phyloP scores from a whole-genome alignment of 345 rosid species.

The Psidium friedrichsthalianum region DNA sequence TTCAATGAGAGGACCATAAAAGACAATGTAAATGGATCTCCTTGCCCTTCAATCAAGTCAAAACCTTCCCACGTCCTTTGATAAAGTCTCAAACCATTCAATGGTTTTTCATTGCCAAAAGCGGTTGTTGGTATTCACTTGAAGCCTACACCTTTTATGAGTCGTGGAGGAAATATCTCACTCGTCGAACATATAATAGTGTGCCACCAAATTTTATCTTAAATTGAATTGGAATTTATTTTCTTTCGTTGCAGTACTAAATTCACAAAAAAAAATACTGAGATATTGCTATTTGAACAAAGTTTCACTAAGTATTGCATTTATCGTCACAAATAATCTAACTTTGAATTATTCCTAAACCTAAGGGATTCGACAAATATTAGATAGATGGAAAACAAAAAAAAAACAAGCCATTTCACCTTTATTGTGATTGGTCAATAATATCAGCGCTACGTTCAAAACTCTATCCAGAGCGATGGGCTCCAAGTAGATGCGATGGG shows the following conservation, averaged over 20 bases:
- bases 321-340: background rate
- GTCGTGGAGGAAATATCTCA: background rate
- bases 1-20: background rate
- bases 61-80: background rate
- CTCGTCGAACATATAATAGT: too few species aligned
- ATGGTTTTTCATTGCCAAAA: background rate
- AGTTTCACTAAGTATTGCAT: background rate
- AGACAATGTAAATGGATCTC: background rate
- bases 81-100: background rate
- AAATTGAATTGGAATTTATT: too few species aligned
- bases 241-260: too few species aligned
- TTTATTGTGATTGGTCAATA: background rate
- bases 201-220: too few species aligned
- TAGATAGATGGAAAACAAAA: background rate
- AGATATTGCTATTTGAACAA: background rate
- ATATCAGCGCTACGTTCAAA: background rate
- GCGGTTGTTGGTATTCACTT: background rate
- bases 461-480: background rate
- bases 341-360: background rate
- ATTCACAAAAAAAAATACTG: background rate
- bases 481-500: background rate
- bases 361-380: background rate
- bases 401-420: background rate
- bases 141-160: background rate
- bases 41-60: background rate